Percentiles rank a stretch among this genome's conserved stretches.
Conservation (phyloP, 108 stramenopile species). For the Stephanodiscus triporus region DNA sequence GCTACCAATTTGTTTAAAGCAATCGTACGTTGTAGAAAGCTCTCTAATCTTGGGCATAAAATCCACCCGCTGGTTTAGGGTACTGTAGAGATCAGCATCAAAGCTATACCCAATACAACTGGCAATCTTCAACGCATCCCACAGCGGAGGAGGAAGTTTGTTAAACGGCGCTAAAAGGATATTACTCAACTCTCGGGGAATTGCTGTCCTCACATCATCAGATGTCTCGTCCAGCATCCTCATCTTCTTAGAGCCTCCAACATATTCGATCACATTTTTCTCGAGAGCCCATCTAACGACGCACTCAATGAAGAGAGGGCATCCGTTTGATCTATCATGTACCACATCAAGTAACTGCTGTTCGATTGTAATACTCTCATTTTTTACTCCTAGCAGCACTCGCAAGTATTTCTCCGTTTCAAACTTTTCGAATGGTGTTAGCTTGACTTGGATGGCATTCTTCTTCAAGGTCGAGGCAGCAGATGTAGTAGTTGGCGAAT, state of each 20-base stretch:
- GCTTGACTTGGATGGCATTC: conserved; percentile 47
- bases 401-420: conserved; percentile 49
- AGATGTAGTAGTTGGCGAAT: conserved; percentile 48
- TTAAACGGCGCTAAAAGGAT: conserved; percentile 52
- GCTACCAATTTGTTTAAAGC: conserved; percentile 38
- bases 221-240: conserved; percentile 47
- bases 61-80: conserved; percentile 33
- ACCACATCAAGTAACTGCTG: conserved; percentile 46
- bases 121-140: conserved; percentile 59
- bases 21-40: conserved; percentile 41
- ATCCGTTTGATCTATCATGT: conserved; percentile 53
- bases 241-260: conserved; percentile 48
- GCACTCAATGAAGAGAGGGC: conserved; percentile 52
- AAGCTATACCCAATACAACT: conserved; percentile 60
- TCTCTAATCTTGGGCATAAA: conserved; percentile 49
- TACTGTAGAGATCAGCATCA: conserved; percentile 48
- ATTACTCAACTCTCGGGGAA: conserved; percentile 53
- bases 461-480: conserved; percentile 32
- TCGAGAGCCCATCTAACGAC: conserved; percentile 52
- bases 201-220: conserved; percentile 48
- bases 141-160: conserved; percentile 47
- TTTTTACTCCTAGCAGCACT: conserved; percentile 31
- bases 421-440: conserved; percentile 48
- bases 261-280: conserved; percentile 49
- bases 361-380: conserved; percentile 36